A percentile compares a stretch with the other conserved stretches of the same genome.
phyloP scores from a whole-genome alignment of 805 yeast species.

The Cyberlindnera sargentensis region DNA sequence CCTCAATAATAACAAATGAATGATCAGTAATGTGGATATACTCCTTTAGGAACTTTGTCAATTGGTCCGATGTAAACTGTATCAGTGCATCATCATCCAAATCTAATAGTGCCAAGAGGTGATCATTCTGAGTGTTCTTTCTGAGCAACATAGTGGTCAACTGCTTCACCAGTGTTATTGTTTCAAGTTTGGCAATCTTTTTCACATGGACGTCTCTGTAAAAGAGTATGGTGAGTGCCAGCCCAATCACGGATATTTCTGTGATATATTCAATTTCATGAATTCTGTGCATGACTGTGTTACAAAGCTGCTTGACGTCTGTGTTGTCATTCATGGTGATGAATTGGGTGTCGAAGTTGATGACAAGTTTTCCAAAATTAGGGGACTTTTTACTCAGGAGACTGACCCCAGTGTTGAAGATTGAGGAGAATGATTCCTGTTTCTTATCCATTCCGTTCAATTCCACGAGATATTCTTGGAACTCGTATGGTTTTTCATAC shows the following conservation, averaged over 20 bases:
- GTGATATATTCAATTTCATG: slow-evolving; percentile 14
- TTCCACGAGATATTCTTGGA: slow-evolving; percentile 18
- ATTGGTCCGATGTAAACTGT: background rate
- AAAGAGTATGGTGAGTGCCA: slow-evolving; percentile 10
- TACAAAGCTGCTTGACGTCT: slow-evolving; percentile 5
- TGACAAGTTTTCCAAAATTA: slow-evolving; percentile 18
- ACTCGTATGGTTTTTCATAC: slow-evolving; percentile 21
- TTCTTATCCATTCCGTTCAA: slow-evolving; percentile 20
- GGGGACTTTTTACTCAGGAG: slow-evolving; percentile 3
- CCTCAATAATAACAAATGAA: slow-evolving; percentile 10
- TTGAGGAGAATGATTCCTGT: slow-evolving; percentile 16
- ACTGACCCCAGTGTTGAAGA: slow-evolving; percentile 10
- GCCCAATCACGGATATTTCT: slow-evolving; percentile 14
- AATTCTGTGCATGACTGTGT: slow-evolving; percentile 10
- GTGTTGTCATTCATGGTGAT: slow-evolving; percentile 3
- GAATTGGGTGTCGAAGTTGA: slow-evolving; percentile 13
- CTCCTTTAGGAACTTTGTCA: slow-evolving; percentile 10
- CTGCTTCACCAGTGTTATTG: slow-evolving; percentile 5
- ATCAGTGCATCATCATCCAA: slow-evolving; percentile 3
- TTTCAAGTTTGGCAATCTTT: slow-evolving; percentile 3
- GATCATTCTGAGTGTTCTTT: slow-evolving; percentile 7
- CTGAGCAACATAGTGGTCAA: slow-evolving; percentile 1
- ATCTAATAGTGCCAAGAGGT: slow-evolving; percentile 2
- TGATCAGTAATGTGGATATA: slow-evolving; percentile 3
- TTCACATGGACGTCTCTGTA: slow-evolving; percentile 11